Percentiles rank a stretch among this genome's conserved stretches.
phyloP scores from a whole-genome alignment of 345 rosid species.

The Salix viminalis region DNA sequence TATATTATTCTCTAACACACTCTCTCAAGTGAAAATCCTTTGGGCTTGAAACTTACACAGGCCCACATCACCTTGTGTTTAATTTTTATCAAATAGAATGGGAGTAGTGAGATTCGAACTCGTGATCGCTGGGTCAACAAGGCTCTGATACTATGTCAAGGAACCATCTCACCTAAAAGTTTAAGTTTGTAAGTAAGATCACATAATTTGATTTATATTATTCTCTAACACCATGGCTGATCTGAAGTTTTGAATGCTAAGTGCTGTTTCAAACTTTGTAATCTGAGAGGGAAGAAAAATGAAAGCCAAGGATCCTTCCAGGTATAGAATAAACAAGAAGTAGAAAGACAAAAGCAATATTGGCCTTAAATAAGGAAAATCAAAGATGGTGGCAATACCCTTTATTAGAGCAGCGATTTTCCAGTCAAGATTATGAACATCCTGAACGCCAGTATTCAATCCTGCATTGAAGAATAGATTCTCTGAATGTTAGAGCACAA shows the following conservation, averaged over 20 bases:
- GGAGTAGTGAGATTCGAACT: no score
- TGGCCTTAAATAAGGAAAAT: constrained; percentile 74
- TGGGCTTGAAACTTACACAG: no score
- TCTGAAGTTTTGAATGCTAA: constrained; percentile 80
- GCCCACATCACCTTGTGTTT: no score
- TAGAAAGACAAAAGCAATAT: constrained; percentile 39
- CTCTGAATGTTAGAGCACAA: background rate
- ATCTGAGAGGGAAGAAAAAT: constrained; percentile 41
- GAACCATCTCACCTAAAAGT: no score
- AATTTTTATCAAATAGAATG: no score
- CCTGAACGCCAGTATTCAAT: constrained; percentile 98
- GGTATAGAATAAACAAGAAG: constrained; percentile 4
- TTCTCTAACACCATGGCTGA: constrained; percentile 91
- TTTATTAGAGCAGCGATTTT: constrained; percentile 64
- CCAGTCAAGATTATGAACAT: constrained; percentile 97
- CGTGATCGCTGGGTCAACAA: no score
- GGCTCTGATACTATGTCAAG: no score
- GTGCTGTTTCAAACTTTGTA: constrained; percentile 73
- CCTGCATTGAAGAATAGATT: constrained; percentile 37
- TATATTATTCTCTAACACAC: no score
- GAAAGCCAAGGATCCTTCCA: constrained; percentile 24
- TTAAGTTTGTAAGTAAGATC: no score
- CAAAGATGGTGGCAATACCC: constrained; percentile 64
- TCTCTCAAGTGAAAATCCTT: no score
- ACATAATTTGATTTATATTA: no score